These are phyloP conservation scores for Trametes cingulata DNA, from an alignment of 768 basidiomycete genomes.

Conservation along the genomic window DNA sequence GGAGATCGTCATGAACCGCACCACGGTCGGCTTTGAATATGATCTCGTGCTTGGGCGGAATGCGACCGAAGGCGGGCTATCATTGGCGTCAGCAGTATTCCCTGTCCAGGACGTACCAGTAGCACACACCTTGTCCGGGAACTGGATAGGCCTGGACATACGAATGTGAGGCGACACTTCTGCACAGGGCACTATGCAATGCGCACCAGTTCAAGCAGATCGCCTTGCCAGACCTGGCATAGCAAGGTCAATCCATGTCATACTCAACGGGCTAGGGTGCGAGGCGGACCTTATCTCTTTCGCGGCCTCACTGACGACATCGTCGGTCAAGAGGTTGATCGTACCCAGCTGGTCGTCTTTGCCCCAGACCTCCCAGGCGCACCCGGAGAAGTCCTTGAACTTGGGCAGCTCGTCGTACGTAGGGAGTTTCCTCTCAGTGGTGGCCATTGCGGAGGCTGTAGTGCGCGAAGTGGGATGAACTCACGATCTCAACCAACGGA, in stretches of 20 bases:
- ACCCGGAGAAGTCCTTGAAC: constrained; percentile 49
- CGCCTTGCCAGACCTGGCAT: constrained; percentile 48
- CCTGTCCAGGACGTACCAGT: neutral
- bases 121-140: constrained; percentile 54
- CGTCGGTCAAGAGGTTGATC: constrained; percentile 62
- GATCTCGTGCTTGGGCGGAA: constrained; percentile 52
- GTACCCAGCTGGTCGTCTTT: constrained; percentile 68
- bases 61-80: constrained; percentile 60
- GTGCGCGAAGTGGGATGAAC: neutral
- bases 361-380: constrained; percentile 73
- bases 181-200: neutral
- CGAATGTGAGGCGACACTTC: neutral
- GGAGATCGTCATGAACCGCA: constrained; percentile 30
- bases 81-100: neutral
- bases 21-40: constrained; percentile 28
- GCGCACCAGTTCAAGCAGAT: constrained; percentile 65
- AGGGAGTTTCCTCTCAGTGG: constrained; percentile 32
- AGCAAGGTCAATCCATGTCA: neutral
- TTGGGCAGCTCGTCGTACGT: constrained; percentile 50
- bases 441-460: constrained; percentile 8
- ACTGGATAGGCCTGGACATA: constrained; percentile 61
- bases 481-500: neutral
- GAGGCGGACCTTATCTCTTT: constrained; percentile 53
- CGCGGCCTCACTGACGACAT: constrained; percentile 56
- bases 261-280: neutral